Percentiles rank a stretch among this genome's conserved stretches.
Conservation (phyloP, 2,329 filamentous ascomycete species). For the Xylaria sp. region DNA sequence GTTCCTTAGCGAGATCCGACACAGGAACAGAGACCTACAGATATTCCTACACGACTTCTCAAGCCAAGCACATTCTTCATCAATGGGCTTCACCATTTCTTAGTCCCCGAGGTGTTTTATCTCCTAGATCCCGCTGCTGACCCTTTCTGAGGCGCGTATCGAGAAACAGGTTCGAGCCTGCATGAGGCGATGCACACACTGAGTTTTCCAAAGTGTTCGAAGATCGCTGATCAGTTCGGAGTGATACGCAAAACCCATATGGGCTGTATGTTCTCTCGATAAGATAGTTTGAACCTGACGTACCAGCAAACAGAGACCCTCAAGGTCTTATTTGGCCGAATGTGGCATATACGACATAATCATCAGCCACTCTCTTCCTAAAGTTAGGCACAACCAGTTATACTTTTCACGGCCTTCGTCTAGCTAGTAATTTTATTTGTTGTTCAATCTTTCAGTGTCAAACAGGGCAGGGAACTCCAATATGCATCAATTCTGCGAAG, state of each 20-base stretch:
- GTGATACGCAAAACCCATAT: neutral
- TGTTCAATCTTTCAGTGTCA: neutral
- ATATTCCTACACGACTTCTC: slow-evolving; percentile 3
- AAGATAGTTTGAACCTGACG: neutral
- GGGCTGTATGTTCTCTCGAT: neutral
- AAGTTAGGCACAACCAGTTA: neutral
- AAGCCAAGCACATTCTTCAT: neutral
- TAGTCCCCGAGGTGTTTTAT: too few species aligned
- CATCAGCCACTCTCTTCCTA: neutral
- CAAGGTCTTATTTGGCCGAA: slow-evolving; percentile 10
- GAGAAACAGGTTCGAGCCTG: slow-evolving; percentile 8
- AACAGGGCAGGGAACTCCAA: neutral
- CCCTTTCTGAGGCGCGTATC: slow-evolving; percentile 5
- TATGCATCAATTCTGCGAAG: neutral
- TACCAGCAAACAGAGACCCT: neutral
- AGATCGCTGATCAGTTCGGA: neutral
- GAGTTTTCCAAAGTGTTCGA: neutral
- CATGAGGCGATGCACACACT: slow-evolving; percentile 8
- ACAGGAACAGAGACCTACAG: neutral
- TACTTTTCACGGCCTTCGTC: neutral
- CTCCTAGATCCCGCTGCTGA: too few species aligned
- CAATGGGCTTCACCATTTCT: neutral
- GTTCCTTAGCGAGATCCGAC: slow-evolving; percentile 1
- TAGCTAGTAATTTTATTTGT: neutral
- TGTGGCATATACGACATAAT: slow-evolving; percentile 27